These are phyloP conservation scores for Guadua angustifolia DNA, from an alignment of 176 grass and related monocot species.

Conservation along the genomic window DNA sequence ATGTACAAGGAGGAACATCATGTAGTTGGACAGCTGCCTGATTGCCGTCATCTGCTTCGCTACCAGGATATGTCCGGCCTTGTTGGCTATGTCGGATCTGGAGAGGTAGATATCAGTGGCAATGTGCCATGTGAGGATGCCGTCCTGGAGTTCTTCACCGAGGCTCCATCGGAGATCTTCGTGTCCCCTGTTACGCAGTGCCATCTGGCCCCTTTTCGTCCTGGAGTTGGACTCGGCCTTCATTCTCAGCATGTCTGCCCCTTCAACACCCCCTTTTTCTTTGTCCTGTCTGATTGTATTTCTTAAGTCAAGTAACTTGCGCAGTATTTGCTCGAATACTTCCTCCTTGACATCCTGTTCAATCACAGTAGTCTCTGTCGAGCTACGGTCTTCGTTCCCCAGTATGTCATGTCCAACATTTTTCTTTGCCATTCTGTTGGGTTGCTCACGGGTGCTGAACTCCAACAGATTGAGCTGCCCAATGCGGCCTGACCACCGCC, in stretches of 20 bases:
- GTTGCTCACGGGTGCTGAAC: background rate
- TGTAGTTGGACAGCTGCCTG: conserved; percentile 28
- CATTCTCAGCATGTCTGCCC: background rate
- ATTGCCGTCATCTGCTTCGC: background rate
- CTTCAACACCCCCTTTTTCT: background rate
- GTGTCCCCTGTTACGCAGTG: rapidly evolving
- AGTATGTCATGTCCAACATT: background rate
- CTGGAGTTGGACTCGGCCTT: rapidly evolving
- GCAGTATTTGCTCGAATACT: background rate
- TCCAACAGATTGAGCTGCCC: background rate
- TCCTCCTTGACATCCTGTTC: background rate
- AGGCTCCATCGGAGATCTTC: background rate
- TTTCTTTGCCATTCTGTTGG: background rate
- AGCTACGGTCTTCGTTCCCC: background rate
- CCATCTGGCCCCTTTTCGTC: background rate
- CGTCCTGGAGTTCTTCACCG: background rate
- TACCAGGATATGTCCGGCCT: rapidly evolving
- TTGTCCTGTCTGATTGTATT: too few species aligned
- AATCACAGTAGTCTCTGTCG: background rate
- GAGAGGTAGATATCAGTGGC: conserved; percentile 24
- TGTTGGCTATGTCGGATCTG: background rate
- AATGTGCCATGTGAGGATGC: conserved; percentile 30
- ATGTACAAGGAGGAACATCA: conserved; percentile 5
- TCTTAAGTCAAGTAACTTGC: background rate
- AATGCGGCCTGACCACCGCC: background rate